Base-by-base conservation (phyloP, 1,139 yeast genomes). In the Sugiyamaella sp. region DNA sequence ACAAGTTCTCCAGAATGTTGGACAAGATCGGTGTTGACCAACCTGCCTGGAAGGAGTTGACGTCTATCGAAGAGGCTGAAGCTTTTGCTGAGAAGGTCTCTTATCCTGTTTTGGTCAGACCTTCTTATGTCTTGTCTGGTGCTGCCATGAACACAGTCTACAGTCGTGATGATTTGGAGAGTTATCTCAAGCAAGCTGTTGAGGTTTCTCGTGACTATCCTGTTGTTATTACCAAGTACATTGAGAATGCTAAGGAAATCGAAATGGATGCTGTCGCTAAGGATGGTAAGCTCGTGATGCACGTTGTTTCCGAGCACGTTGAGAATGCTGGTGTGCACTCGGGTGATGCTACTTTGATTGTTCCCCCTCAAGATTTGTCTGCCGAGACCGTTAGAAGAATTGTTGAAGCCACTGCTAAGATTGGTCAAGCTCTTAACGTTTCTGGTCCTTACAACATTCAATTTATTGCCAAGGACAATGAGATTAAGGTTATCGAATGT, bases 311-410 rank as follows among this genome's bases (percentile, higher is more conserved):
- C 55, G 99, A 95, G 75, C 99, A 93, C 72, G 98, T 93, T 67
- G 99, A 93, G 75, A 93, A 93, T 70, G 99, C 99, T 25, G 99
- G 99, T 82, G 97, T 93, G 54, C 99, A 93, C 75, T 93, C 99
- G 57, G 99, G 99, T 80, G 99, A 93, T 74, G 99, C 99, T 58
- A 93, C 99, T 48, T 79, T 93, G 69, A 86, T 93, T 72, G 96
- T 93, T 58, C 99, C 99, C 57, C 97, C 98, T 46, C 98, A 91
- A 76, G 96, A 89, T 72, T 81, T 93, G 68, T 95, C 86, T 61
- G 89, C 91, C 59, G 96, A 89, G 75, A 90, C 96, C 41, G 96
- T 90, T 55, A 79, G 82, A 64, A 82, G 97, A 75, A 89, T 91
- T 70, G 96, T 89, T 58, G 95, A 84, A 67, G 97, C 97, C 47